phyloP scores from a whole-genome alignment of 192 early-diverging fungal genomes.

The Funneliformis mosseae region DNA sequence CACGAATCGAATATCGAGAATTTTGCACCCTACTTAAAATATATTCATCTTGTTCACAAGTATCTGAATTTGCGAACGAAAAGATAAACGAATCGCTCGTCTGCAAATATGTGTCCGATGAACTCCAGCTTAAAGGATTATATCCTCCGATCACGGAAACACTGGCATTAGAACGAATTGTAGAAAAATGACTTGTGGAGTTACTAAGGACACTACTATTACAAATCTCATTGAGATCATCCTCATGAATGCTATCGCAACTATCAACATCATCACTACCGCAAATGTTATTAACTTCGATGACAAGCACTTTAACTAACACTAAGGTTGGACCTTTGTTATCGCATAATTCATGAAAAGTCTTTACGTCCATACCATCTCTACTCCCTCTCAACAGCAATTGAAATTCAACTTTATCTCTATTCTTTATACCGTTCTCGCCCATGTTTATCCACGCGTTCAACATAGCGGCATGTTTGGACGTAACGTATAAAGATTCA shows the following conservation, averaged over 20 bases:
- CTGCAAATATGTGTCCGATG: constrained; percentile 1
- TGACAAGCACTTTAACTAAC: neutral
- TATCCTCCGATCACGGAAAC: constrained; percentile 26
- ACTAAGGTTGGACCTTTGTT: neutral
- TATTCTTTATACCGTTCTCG: neutral
- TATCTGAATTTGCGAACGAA: neutral
- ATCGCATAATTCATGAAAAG: neutral
- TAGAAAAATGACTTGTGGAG: no score
- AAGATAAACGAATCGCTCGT: constrained; percentile 31
- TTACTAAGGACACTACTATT: neutral
- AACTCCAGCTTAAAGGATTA: constrained; percentile 36
- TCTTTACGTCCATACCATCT: neutral
- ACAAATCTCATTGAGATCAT: neutral
- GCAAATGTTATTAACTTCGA: neutral
- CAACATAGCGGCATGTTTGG: neutral
- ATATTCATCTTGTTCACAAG: neutral
- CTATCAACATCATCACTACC: neutral
- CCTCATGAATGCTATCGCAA: neutral
- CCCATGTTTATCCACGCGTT: neutral
- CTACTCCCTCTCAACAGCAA: neutral
- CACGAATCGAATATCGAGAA: neutral
- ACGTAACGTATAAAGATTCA: neutral
- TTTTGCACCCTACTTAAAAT: neutral
- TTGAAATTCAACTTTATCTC: neutral
- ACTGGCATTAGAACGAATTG: neutral